These are phyloP conservation scores for Leccinum subfulvum DNA, from an alignment of 1,284 basidiomycete genomes.

Conservation along the genomic window DNA sequence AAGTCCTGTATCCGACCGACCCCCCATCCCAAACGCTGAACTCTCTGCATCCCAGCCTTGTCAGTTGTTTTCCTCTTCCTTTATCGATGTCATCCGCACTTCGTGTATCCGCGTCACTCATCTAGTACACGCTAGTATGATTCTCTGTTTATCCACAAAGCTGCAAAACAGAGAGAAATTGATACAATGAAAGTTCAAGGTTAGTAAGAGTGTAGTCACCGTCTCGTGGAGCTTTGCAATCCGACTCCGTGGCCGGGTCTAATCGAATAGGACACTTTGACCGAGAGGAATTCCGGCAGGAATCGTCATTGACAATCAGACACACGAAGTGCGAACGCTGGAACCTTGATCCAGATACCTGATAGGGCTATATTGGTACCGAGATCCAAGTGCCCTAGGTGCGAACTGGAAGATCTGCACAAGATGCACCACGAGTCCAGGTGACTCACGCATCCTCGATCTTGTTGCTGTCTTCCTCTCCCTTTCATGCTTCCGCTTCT, in stretches of 20 bases:
- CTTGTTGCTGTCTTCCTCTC: conserved; percentile 31
- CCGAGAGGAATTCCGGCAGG: not conserved
- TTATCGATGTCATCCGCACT: not conserved
- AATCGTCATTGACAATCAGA: too few species aligned
- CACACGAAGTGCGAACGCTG: too few species aligned
- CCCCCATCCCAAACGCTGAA: conserved; percentile 50
- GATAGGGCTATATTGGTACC: too few species aligned
- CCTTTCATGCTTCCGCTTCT: conserved; percentile 10
- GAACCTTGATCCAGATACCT: not conserved
- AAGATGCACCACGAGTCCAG: not conserved
- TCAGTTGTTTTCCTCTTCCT: not conserved
- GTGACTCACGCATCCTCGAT: conserved; percentile 22
- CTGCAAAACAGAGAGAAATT: not conserved
- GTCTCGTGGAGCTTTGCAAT: not conserved
- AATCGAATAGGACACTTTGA: not conserved
- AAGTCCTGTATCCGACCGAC: conserved; percentile 63
- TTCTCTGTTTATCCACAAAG: not conserved
- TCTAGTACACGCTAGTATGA: not conserved
- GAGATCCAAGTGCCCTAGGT: not conserved
- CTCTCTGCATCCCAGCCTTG: conserved; percentile 51
- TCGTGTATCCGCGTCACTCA: not conserved
- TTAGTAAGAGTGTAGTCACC: not conserved
- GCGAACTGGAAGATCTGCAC: conserved; percentile 16
- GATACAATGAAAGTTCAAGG: not conserved
- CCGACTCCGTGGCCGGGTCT: not conserved